Evolutionary conservation across 2,329 filamentous ascomycete species (phyloP).

Genomic region (Plectosphaerella plurivora): DNA sequence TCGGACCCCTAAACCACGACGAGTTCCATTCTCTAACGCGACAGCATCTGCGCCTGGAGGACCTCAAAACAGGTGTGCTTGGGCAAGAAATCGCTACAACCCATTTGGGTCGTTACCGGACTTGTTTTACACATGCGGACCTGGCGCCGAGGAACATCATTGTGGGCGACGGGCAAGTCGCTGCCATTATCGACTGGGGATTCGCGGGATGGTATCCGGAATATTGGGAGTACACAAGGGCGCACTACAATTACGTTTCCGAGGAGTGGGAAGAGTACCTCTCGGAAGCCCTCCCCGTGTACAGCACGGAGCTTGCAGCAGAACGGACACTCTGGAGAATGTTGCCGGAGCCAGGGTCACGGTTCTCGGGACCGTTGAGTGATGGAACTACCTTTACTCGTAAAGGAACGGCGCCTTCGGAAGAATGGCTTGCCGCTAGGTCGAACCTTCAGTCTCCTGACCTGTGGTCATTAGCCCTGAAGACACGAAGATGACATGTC

Average conservation of each 20-base stretch:
- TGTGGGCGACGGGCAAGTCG: slow-evolving; percentile 17
- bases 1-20: slow-evolving; percentile 16
- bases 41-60: slow-evolving; percentile 14
- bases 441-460: too few relatives aligned
- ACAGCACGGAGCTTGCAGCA: slow-evolving; percentile 17
- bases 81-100: slow-evolving; percentile 16
- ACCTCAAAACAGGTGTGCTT: slow-evolving; percentile 13
- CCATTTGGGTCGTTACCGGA: slow-evolving; percentile 16
- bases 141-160: slow-evolving; percentile 21
- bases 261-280: slow-evolving; percentile 17
- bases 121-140: slow-evolving; percentile 20
- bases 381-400: slow-evolving; percentile 4
- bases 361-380: slow-evolving; percentile 3
- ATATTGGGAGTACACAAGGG: slow-evolving; percentile 26
- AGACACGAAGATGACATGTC: too few relatives aligned
- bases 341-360: slow-evolving; percentile 15
- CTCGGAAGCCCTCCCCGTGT: slow-evolving; percentile 13
- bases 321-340: slow-evolving; percentile 16
- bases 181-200: slow-evolving; percentile 24
- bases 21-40: slow-evolving; percentile 20
- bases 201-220: slow-evolving; percentile 29
- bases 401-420: too few relatives aligned
- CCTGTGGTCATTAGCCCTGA: too few relatives aligned
- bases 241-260: slow-evolving; percentile 15
- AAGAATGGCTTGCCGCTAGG: too few relatives aligned